Evolutionary conservation across 495 filamentous ascomycete species (phyloP).

Genomic region (Podospora australis): DNA sequence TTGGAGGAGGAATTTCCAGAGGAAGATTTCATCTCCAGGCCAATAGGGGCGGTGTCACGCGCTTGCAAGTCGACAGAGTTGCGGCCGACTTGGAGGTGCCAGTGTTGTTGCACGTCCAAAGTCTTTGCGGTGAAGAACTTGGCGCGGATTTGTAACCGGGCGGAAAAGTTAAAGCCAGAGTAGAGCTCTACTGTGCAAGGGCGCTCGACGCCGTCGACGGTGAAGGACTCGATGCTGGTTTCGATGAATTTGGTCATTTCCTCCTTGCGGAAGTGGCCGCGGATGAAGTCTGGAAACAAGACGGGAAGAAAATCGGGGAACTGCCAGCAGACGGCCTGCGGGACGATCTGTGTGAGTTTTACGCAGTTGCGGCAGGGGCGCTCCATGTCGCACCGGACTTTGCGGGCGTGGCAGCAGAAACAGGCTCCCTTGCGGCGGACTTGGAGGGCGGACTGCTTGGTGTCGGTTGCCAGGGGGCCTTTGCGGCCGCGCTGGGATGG

Average conservation of each 20-base stretch:
- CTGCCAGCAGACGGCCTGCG: conserved; percentile 42
- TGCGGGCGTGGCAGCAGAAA: conserved; percentile 45
- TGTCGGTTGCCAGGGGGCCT: conserved; percentile 39
- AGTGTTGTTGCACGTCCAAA: conserved; percentile 40
- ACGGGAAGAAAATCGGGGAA: conserved; percentile 39
- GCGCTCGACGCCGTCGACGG: conserved; percentile 25
- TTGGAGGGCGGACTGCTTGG: conserved; percentile 41
- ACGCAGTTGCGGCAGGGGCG: conserved; percentile 43
- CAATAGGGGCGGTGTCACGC: conserved; percentile 36
- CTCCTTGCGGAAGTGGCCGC: conserved; percentile 38
- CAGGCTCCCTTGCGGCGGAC: conserved; percentile 42
- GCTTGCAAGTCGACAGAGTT: conserved; percentile 32
- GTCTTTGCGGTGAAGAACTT: conserved; percentile 42
- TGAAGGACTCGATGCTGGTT: conserved; percentile 37
- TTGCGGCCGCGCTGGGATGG: conserved; percentile 42
- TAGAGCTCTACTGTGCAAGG: conserved; percentile 37
- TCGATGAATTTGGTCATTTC: conserved; percentile 37
- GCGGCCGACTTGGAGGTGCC: conserved; percentile 28
- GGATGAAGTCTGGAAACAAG: conserved; percentile 44
- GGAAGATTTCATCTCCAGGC: conserved; percentile 25
- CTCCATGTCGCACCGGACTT: conserved; percentile 41
- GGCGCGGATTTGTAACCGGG: conserved; percentile 33
- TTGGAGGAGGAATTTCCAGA: no score
- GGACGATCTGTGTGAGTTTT: conserved; percentile 36
- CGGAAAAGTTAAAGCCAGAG: conserved; percentile 33